Percentiles rank a stretch among this genome's conserved stretches.
Conservation (phyloP, 148 eudicot species). For the Dysphania ambrosioides region DNA sequence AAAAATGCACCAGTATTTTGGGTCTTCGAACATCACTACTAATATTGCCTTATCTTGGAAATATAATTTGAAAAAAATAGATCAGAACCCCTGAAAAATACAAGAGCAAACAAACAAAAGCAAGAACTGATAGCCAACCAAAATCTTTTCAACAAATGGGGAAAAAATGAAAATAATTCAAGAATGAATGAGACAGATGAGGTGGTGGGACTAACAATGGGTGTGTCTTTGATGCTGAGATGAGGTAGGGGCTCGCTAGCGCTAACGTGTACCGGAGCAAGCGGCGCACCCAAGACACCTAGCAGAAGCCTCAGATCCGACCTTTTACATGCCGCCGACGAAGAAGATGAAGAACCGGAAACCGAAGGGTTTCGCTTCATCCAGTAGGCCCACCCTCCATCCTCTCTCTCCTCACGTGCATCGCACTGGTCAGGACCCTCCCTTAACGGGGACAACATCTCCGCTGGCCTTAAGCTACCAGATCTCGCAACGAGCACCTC, state of each 20-base stretch:
- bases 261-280: constrained; percentile 84
- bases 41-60: not conserved
- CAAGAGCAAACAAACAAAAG: not conserved
- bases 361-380: constrained; percentile 40
- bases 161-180: not conserved
- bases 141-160: not conserved
- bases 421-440: constrained; percentile 80
- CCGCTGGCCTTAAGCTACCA: constrained; percentile 35
- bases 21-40: not conserved
- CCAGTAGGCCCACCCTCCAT: constrained; percentile 40
- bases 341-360: constrained; percentile 24
- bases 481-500: constrained; percentile 31
- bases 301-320: constrained; percentile 86
- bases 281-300: constrained; percentile 93
- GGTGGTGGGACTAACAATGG: constrained; percentile 60
- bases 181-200: constrained; percentile 6
- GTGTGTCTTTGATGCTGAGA: constrained; percentile 78
- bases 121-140: constrained; percentile 3
- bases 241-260: constrained; percentile 63
- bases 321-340: constrained; percentile 38
- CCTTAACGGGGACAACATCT: constrained; percentile 57
- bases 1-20: not conserved
- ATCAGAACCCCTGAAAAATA: constrained; percentile 8
- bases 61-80: not conserved
- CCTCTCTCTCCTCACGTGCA: constrained; percentile 39